Evolutionary conservation across 352 stramenopile genomes (phyloP).

Genomic region (Phytopythium litorale): DNA sequence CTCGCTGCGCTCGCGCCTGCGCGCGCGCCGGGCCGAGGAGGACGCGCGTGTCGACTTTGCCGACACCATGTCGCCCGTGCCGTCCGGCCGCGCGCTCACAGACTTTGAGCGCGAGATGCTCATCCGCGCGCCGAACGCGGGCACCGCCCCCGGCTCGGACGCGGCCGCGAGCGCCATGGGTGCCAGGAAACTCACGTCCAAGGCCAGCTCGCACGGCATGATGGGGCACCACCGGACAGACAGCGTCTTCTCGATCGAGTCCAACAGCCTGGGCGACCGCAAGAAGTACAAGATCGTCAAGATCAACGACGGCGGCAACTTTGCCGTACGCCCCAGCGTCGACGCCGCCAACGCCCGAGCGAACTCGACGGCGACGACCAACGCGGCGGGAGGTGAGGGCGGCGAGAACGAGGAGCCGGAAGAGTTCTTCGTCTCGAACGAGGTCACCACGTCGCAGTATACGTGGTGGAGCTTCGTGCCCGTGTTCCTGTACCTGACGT

Average conservation of each 20-base stretch:
- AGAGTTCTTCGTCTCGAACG: constrained; percentile 63
- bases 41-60: constrained; percentile 27
- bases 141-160: constrained; percentile 8
- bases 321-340: constrained; percentile 13
- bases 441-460: constrained; percentile 85
- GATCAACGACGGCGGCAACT: constrained; percentile 58
- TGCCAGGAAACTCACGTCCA: constrained; percentile 22
- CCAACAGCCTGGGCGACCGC: constrained; percentile 17
- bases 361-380: not conserved
- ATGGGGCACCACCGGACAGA: constrained; percentile 29
- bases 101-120: constrained; percentile 59
- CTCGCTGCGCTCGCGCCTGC: constrained; percentile 49
- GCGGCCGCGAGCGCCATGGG: not conserved
- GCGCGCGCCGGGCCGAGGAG: constrained; percentile 49
- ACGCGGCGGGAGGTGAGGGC: constrained; percentile 9
- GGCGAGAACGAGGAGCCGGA: constrained; percentile 17
- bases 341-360: not conserved
- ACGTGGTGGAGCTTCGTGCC: constrained; percentile 88
- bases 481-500: constrained; percentile 84
- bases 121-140: constrained; percentile 7
- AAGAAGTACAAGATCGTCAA: constrained; percentile 72
- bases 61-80: constrained; percentile 25
- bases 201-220: constrained; percentile 20
- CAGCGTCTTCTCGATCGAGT: constrained; percentile 65
- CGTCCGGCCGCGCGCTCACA: constrained; percentile 21